Evolutionary conservation across 768 basidiomycete genomes (phyloP).

Genomic region (Lentinula aciculospora): DNA sequence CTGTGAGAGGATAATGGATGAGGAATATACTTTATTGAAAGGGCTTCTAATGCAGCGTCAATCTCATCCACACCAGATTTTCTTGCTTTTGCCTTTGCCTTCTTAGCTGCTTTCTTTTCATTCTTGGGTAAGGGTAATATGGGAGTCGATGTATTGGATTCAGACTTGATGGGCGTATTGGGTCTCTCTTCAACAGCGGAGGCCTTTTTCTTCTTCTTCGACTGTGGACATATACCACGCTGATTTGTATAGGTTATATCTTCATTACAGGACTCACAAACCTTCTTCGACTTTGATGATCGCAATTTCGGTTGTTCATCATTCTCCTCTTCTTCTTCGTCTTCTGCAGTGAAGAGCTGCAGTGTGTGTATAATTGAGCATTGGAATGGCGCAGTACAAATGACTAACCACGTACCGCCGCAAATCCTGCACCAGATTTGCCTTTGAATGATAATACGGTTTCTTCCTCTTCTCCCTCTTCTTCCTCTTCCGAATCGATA

Average conservation of each 20-base stretch:
- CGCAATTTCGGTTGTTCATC: constrained; percentile 20
- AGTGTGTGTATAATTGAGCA: constrained; percentile 8
- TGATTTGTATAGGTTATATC: not conserved
- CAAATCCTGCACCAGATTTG: constrained; percentile 28
- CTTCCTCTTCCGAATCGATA: constrained; percentile 22
- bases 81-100: constrained; percentile 60
- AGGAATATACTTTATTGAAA: constrained; percentile 63
- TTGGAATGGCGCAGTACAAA: constrained; percentile 4
- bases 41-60: constrained; percentile 77
- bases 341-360: constrained; percentile 35
- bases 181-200: not conserved
- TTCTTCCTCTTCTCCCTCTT: constrained; percentile 30
- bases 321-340: constrained; percentile 38
- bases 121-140: constrained; percentile 22
- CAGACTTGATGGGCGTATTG: not conserved
- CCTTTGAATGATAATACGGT: constrained; percentile 10
- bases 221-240: not conserved
- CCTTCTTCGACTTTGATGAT: constrained; percentile 11
- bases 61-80: constrained; percentile 72
- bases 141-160: not conserved
- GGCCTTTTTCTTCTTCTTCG: constrained; percentile 37
- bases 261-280: not conserved
- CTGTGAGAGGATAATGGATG: not conserved
- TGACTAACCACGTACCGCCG: constrained; percentile 31
- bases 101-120: constrained; percentile 58